Evolutionary conservation across 108 stramenopile species (phyloP), one percentile per base, ranked within the genome.

Genomic region (Cyclotella choctawhatcheeana): DNA sequence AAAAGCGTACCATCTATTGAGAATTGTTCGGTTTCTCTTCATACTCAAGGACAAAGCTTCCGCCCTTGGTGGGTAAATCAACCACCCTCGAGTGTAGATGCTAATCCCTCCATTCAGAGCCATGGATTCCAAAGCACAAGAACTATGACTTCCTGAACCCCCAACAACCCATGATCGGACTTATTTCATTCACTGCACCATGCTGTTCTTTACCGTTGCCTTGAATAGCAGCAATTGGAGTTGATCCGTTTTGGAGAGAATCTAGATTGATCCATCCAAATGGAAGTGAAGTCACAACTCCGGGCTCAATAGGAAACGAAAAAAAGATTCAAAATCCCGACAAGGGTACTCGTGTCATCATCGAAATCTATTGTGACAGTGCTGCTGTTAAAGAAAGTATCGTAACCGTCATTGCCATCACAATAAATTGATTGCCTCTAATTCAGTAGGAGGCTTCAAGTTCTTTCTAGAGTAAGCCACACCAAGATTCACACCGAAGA

Each of bases 381-480:
- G 14, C 18, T 35, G 22, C 67, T 68, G 24, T 71, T 56, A 40
- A 75, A 69, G 2, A 40, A 56, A 18, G 76, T 61, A 31, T 69
- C 27, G 34, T 55, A 76, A 0, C 79, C 79, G 13, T 71, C 70
- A 50, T 55, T 60, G 30, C 74, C 82, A 61, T 79, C 50, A 45
- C 89, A 89, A 34, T 29, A 25, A 32, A 89, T 60, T 0, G 82
- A 78, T 45, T 89, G 89, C 31, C 74, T 71, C 59, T 88, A n/a
- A 54, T 34, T 4, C 85, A 78, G 65, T 78, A 85, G 10, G 87
- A 84, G 29, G 87, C 86, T 52, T n/a, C n/a, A n/a, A n/a, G n/a
- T n/a, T n/a, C n/a, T n/a, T n/a, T n/a, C n/a, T n/a, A n/a, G n/a
- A n/a, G n/a, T n/a, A n/a, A n/a, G n/a, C n/a, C n/a, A n/a, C n/a